A percentile compares a stretch with the other conserved stretches of the same genome.
phyloP scores from a whole-genome alignment of 2,329 filamentous ascomycete genomes.

The Nigrograna mackinnonii region DNA sequence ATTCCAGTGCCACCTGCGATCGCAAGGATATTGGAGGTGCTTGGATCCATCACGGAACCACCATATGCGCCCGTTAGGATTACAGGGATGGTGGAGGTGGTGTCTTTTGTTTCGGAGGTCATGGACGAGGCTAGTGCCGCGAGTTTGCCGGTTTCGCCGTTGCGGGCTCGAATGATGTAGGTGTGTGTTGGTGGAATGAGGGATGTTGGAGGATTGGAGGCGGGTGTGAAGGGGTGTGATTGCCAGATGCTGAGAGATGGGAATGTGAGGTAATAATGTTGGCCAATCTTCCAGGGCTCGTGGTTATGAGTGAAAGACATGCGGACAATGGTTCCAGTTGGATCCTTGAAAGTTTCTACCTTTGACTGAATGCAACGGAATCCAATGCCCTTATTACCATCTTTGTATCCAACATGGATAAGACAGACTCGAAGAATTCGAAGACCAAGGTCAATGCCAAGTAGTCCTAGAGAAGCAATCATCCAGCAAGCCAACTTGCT shows the following conservation, averaged over 20 bases:
- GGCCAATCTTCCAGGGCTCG: constrained; percentile 65
- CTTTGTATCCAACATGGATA: constrained; percentile 61
- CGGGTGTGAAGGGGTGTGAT: constrained; percentile 65
- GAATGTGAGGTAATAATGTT: constrained; percentile 74
- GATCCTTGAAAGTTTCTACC: constrained; percentile 54
- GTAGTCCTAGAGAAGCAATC: constrained; percentile 66
- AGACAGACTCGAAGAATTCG: constrained; percentile 61
- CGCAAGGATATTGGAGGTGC: constrained; percentile 34
- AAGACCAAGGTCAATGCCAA: constrained; percentile 64
- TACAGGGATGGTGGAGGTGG: constrained; percentile 8
- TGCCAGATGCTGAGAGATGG: constrained; percentile 69
- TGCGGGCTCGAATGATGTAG: constrained; percentile 32
- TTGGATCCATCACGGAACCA: constrained; percentile 23
- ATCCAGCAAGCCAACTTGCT: constrained; percentile 68
- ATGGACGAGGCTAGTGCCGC: constrained; percentile 18
- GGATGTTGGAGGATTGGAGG: constrained; percentile 6
- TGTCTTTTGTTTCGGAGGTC: neutral
- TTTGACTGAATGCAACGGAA: constrained; percentile 59
- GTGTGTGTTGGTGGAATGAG: constrained; percentile 17
- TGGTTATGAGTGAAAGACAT: constrained; percentile 67
- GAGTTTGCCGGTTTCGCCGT: constrained; percentile 30
- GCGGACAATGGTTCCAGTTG: constrained; percentile 60
- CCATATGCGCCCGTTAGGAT: constrained; percentile 40
- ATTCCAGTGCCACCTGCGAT: constrained; percentile 43
- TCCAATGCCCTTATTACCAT: constrained; percentile 49